phyloP scores from a whole-genome alignment of 2,329 filamentous ascomycete species.

The Aspergillus fumigatiaffinis region DNA sequence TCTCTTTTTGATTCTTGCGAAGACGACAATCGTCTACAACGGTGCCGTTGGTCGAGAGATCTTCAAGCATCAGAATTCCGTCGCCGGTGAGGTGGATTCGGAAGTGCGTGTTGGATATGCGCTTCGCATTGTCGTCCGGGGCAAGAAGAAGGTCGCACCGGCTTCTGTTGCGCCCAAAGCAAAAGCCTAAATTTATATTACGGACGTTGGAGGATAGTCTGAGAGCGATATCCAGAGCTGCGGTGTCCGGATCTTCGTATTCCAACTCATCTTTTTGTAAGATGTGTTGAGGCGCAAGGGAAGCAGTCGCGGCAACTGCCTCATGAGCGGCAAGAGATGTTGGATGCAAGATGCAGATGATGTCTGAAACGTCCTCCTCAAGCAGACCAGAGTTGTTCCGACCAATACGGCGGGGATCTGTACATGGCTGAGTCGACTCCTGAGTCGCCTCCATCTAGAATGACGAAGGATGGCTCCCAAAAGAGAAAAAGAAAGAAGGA shows the following conservation, averaged over 20 bases:
- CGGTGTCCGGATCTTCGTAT: constrained; percentile 33
- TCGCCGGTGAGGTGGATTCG: constrained; percentile 86
- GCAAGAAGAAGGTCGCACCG: constrained; percentile 70
- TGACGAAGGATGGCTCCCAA: constrained; percentile 9
- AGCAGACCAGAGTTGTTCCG: constrained; percentile 78
- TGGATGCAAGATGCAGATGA: constrained; percentile 84
- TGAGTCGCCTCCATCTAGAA: constrained; percentile 48
- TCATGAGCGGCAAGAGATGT: constrained; percentile 67
- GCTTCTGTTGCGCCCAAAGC: constrained; percentile 72
- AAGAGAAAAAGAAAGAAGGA: constrained; percentile 3
- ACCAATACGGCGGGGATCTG: constrained; percentile 76
- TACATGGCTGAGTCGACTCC: constrained; percentile 69
- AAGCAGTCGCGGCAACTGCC: constrained; percentile 60
- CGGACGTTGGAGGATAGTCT: constrained; percentile 71
- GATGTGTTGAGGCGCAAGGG: constrained; percentile 55
- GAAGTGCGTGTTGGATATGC: constrained; percentile 94
- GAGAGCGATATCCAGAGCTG: constrained; percentile 65
- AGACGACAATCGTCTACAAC: constrained; percentile 73
- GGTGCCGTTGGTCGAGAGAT: constrained; percentile 94
- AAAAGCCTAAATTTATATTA: constrained; percentile 68
- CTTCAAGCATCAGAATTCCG: constrained; percentile 85
- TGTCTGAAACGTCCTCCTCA: constrained; percentile 79
- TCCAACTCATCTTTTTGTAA: constrained; percentile 49
- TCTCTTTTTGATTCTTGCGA: constrained; percentile 46
- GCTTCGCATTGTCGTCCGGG: constrained; percentile 64